Percentiles rank a stretch among this genome's conserved stretches.
phyloP scores from a whole-genome alignment of 805 yeast species.

The Ogataea neopini region DNA sequence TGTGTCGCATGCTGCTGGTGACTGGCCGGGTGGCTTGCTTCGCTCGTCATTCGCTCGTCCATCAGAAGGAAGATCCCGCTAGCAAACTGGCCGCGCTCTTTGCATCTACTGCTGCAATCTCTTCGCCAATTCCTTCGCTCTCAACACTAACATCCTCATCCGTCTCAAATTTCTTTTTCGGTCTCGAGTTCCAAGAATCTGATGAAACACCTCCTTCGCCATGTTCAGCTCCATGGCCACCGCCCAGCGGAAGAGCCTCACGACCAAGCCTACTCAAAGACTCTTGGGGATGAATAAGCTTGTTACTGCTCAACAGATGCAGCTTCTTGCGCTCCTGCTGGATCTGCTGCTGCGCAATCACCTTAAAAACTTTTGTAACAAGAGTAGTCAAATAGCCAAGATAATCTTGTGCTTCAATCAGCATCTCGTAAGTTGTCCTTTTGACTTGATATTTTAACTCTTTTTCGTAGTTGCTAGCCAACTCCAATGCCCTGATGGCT shows the following conservation, averaged over 20 bases:
- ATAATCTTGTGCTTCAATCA: conserved; percentile 67
- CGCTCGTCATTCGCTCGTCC: background rate
- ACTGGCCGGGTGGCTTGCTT: background rate
- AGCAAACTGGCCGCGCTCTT: conserved; percentile 79
- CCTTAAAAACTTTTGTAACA: conserved; percentile 54
- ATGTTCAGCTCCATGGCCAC: background rate
- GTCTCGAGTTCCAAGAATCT: conserved; percentile 39
- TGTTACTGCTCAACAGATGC: conserved; percentile 64
- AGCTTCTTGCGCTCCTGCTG: conserved; percentile 85
- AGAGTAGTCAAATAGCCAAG: conserved; percentile 52
- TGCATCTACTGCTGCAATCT: conserved; percentile 62
- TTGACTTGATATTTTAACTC: conserved; percentile 75
- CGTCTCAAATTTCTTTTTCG: conserved; percentile 28
- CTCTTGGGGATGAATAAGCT: conserved; percentile 34
- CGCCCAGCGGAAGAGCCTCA: conserved; percentile 50
- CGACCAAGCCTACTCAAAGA: conserved; percentile 76
- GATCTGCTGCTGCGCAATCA: conserved; percentile 66
- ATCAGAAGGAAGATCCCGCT: conserved; percentile 72
- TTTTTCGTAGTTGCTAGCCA: conserved; percentile 74
- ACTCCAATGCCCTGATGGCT: conserved; percentile 76
- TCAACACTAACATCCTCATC: conserved; percentile 13
- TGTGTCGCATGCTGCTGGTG: too few relatives aligned
- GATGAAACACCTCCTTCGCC: conserved; percentile 10
- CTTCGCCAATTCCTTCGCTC: conserved; percentile 17
- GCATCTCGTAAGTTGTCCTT: conserved; percentile 82